A percentile compares a stretch with the other conserved stretches of the same genome.
These are phyloP conservation scores for Eleusine coracana DNA, from an alignment of 176 grass and related monocot species.

Conservation along the genomic window DNA sequence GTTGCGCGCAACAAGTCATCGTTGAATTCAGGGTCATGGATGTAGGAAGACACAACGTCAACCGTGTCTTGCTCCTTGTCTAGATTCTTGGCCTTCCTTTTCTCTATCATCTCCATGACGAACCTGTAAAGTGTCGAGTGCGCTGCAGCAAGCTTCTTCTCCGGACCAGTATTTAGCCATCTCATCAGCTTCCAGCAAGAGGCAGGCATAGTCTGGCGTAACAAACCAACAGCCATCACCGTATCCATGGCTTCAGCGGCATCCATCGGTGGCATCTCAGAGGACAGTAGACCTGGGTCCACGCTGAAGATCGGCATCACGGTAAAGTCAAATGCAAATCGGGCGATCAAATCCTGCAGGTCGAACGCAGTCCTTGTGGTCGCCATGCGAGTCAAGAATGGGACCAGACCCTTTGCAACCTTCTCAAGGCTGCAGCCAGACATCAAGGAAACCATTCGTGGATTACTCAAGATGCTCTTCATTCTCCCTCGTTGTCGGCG, in stretches of 20 bases:
- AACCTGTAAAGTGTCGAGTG: neutral
- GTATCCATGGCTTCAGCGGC: conserved; percentile 22
- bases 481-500: conserved; percentile 12
- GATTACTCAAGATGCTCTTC: neutral
- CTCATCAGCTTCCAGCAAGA: conserved; percentile 46
- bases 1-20: conserved; percentile 9
- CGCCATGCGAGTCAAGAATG: neutral
- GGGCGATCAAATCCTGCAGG: conserved; percentile 34
- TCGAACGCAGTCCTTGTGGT: neutral
- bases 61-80: neutral
- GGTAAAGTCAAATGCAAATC: conserved; percentile 39
- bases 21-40: neutral
- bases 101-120: conserved; percentile 9
- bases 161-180: neutral
- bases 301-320: conserved; percentile 35
- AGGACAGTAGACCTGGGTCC: conserved; percentile 32
- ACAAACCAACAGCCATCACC: neutral
- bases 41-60: neutral
- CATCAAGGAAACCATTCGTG: neutral
- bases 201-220: neutral
- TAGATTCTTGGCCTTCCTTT: neutral
- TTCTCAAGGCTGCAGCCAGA: neutral
- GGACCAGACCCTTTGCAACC: neutral
- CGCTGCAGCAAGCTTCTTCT: conserved; percentile 23
- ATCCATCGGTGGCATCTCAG: conserved; percentile 8